Evolutionary conservation across 805 yeast species (phyloP), one percentile per base, ranked within the genome.

Genomic region (Starmerella riodocensis): DNA sequence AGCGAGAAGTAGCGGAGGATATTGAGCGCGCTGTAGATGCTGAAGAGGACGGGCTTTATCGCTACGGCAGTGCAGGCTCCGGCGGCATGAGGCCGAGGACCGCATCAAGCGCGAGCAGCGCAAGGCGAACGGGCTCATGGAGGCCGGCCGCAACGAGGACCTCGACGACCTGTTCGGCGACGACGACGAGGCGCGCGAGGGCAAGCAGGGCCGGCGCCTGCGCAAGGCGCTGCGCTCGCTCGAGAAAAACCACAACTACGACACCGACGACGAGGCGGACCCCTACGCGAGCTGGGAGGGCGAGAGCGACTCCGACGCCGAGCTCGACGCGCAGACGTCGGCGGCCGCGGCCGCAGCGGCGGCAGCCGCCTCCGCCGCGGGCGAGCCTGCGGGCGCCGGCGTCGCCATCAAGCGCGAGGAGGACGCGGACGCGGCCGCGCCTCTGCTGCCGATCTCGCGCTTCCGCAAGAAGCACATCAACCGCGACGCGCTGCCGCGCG

Each of bases 21-120:
- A 98, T 91, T 58, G 98, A 91, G 63, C 98, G 88, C 58, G 97
- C 97, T 43, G 74, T 88, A 68, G 97, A 88, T 54, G 95, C 86
- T 45, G 97, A 88, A 55, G 95, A 91, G 54, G 97, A 91, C 55
- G n/a, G n/a, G n/a, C n/a, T n/a, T n/a, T n/a, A n/a, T n/a, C n/a
- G n/a, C n/a, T n/a, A n/a, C n/a, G n/a, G n/a, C n/a, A n/a, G n/a
- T n/a, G n/a, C n/a, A n/a, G n/a, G n/a, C n/a, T n/a, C n/a, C n/a
- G n/a, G n/a, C 81, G 83, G 57, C 85, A 80, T 57, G 80, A 84
- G 46, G 80, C 85, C 37, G 95, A 91, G 59, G 73, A 56, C 26
- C 56, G 59, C 34, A 55, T 60, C 47, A 60, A 60, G 44, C 53
- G 52, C 39, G 63, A 60, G 41, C 59, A 53, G 48, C 51, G 59